Percentiles rank a stretch among this genome's conserved stretches.
These are phyloP conservation scores for Parachlorella kessleri DNA, from an alignment of 139 green algal genomes.

Conservation along the genomic window DNA sequence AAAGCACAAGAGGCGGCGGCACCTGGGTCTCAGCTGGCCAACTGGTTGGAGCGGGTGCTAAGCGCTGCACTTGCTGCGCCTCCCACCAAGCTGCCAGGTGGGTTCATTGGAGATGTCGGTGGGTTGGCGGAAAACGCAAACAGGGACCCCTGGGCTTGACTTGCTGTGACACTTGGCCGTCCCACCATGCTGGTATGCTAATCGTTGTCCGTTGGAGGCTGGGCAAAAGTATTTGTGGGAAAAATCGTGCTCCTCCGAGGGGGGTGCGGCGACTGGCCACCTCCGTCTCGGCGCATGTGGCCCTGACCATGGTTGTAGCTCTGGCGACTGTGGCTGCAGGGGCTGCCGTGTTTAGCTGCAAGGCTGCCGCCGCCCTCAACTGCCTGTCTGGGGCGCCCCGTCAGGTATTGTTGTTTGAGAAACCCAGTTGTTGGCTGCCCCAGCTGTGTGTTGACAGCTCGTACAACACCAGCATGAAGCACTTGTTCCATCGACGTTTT, in stretches of 20 bases:
- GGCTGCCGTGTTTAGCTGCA: constrained; percentile 37
- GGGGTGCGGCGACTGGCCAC: too few relatives aligned
- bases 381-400: constrained; percentile 33
- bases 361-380: constrained; percentile 8
- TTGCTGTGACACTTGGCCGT: not conserved
- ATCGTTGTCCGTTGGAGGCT: not conserved
- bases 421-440: too few relatives aligned
- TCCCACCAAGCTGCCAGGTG: constrained; percentile 27
- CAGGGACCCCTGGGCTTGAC: not conserved
- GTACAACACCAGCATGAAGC: too few relatives aligned
- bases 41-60: constrained; percentile 9
- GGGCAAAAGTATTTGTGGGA: too few relatives aligned
- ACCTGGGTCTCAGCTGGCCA: constrained; percentile 1
- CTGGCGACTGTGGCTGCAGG: constrained; percentile 33
- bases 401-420: too few relatives aligned
- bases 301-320: too few relatives aligned
- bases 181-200: not conserved
- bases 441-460: too few relatives aligned
- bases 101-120: not conserved
- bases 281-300: too few relatives aligned
- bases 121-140: not conserved
- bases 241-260: too few relatives aligned
- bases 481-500: too few relatives aligned
- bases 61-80: not conserved
- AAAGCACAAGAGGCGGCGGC: not conserved